Conservation (phyloP, 2,329 filamentous ascomycete species). For the Trichoderma aggressivum region DNA sequence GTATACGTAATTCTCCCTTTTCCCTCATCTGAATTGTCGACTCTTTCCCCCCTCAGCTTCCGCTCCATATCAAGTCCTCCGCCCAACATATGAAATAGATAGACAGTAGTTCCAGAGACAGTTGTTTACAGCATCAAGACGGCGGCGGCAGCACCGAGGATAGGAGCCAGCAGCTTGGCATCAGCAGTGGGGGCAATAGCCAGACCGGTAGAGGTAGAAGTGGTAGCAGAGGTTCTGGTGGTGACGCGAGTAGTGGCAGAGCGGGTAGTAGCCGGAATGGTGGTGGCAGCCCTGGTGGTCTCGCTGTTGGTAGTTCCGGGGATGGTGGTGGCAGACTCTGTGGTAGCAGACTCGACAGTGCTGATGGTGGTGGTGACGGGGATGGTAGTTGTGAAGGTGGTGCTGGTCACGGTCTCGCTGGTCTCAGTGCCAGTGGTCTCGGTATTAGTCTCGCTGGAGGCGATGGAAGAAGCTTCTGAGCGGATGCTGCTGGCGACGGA, state of each 20-base stretch:
- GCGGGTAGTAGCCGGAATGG: neutral
- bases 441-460: neutral
- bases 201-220: slow-evolving; percentile 1
- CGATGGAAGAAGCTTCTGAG: neutral
- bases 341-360: slow-evolving; percentile 5
- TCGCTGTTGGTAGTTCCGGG: slow-evolving; percentile 10
- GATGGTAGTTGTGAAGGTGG: neutral
- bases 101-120: neutral
- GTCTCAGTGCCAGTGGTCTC: neutral
- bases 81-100: neutral
- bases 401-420: neutral
- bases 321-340: neutral
- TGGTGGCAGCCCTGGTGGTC: slow-evolving; percentile 1
- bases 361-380: slow-evolving; percentile 6
- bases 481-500: slow-evolving; percentile 9
- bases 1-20: neutral
- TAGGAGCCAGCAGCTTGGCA: slow-evolving; percentile 14
- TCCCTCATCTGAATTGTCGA: neutral
- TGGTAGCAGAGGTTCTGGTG: neutral
- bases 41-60: neutral
- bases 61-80: slow-evolving; percentile 3
- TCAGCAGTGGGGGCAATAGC: slow-evolving; percentile 6
- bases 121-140: slow-evolving; percentile 11
- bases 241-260: neutral
- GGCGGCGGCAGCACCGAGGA: slow-evolving; percentile 15